Evolutionary conservation across 164 flowering plant genomes (phyloP).

Genomic region (Piper longum): DNA sequence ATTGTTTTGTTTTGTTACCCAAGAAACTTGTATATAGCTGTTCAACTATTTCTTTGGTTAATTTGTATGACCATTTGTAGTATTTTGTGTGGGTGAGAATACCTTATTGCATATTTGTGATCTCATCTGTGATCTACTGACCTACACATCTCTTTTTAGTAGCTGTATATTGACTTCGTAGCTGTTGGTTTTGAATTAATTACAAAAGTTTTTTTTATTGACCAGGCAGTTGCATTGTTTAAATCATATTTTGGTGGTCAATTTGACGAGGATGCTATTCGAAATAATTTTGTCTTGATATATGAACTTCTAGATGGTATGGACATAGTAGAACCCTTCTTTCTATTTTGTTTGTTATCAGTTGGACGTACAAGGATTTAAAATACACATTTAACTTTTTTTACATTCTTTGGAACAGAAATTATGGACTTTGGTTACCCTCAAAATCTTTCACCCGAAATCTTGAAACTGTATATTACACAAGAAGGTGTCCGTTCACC

Average conservation of each 20-base stretch:
- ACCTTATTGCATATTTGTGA: no score
- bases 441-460: conserved; percentile 96
- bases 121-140: no score
- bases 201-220: conserved; percentile 1
- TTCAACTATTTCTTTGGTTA: no score
- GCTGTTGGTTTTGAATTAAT: conserved; percentile 2
- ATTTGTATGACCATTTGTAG: no score
- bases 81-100: no score
- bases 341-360: neutral
- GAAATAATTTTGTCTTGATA: conserved; percentile 90
- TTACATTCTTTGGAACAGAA: conserved; percentile 37
- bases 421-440: conserved; percentile 99
- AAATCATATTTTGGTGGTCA: conserved; percentile 99
- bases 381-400: neutral
- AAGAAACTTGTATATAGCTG: no score
- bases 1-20: no score
- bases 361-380: neutral
- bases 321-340: neutral
- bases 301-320: conserved; percentile 96
- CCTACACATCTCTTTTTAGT: no score
- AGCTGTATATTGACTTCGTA: no score
- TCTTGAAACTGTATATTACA: conserved; percentile 92
- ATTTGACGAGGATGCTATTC: conserved; percentile 97
- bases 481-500: conserved; percentile 99
- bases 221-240: conserved; percentile 90